phyloP scores from a whole-genome alignment of 345 rosid genomes.

The Boechera stricta region DNA sequence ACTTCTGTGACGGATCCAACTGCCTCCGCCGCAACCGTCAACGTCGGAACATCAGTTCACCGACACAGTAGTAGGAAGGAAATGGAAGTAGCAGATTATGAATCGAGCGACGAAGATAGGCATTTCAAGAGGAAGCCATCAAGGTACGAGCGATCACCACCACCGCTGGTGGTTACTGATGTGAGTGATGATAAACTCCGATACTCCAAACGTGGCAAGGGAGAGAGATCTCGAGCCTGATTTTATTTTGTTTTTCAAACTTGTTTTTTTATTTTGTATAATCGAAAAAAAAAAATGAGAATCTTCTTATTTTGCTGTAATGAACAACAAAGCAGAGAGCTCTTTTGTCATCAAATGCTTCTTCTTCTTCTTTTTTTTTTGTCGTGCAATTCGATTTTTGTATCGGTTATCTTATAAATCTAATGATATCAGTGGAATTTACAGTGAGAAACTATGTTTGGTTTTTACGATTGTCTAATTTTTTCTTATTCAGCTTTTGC shows the following conservation, averaged over 20 bases:
- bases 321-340: not conserved
- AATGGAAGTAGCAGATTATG: slow-evolving; percentile 57
- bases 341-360: slow-evolving; percentile 17
- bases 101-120: slow-evolving; percentile 89
- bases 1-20: slow-evolving; percentile 36
- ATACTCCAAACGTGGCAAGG: slow-evolving; percentile 39
- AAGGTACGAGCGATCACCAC: slow-evolving; percentile 72
- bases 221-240: slow-evolving; percentile 43
- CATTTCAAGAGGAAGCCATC: slow-evolving; percentile 92
- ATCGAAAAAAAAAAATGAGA: not conserved
- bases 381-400: too few species aligned
- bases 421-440: too few species aligned
- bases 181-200: slow-evolving; percentile 39
- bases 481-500: too few species aligned
- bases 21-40: slow-evolving; percentile 13
- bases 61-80: slow-evolving; percentile 46
- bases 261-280: not conserved
- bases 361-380: not conserved
- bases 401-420: too few species aligned
- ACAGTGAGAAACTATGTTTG: too few species aligned
- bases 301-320: slow-evolving; percentile 8
- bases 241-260: not conserved
- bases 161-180: slow-evolving; percentile 40
- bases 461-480: too few species aligned
- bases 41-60: slow-evolving; percentile 26